Base-by-base conservation (phyloP, 352 stramenopile genomes). In the Globisporangium parvum region DNA sequence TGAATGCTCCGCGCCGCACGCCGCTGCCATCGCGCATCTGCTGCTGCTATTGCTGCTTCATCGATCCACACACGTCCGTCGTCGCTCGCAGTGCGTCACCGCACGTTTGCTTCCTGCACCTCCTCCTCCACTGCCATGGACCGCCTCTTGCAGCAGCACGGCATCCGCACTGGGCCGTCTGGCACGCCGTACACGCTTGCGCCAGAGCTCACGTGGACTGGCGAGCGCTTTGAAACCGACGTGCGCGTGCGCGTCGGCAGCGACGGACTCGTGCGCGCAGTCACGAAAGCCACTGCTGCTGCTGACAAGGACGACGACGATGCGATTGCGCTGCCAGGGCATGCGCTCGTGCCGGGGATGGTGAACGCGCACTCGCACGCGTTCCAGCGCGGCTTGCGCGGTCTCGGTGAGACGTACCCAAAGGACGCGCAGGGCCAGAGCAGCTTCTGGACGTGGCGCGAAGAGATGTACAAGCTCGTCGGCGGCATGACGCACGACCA, bases 391-490 rank as follows among this genome's bases (percentile, higher is more conserved):
- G 77, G 76, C 2, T 65, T 88, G 54, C 76, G 80, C 18, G 77
- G 80, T 0, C 76, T 88, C n/a, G 80, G 80, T 26, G 80, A 91
- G 71, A 84, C 73, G 63, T 88, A 91, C 57, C 67, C 77, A 10
- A 84, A 84, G 57, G 47, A 55, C 41, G 50, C 39, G 6, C 55
- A 70, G 47, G 44, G 50, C 31, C 55, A 69, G 39, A 86, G 74
- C 67, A 87, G 75, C 55, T 91, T 91, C 60, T 91, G 80, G 80
- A 91, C 80, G 41, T 91, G 80, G 80, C 74, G 80, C 18, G 75
- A 91, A 48, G 80, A 91, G 62, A 91, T 91, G 80, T 91, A 91
- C 76, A 80, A 80, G 62, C 74, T 91, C 40, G 80, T 88, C 37
- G 74, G 69, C 24, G 60, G 57, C 49, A 88, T 88, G 77, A 88